Evolutionary conservation across 2,329 filamentous ascomycete species (phyloP), one percentile per base, ranked within the genome.

Genomic region (Ceratocystis diversiconidia): DNA sequence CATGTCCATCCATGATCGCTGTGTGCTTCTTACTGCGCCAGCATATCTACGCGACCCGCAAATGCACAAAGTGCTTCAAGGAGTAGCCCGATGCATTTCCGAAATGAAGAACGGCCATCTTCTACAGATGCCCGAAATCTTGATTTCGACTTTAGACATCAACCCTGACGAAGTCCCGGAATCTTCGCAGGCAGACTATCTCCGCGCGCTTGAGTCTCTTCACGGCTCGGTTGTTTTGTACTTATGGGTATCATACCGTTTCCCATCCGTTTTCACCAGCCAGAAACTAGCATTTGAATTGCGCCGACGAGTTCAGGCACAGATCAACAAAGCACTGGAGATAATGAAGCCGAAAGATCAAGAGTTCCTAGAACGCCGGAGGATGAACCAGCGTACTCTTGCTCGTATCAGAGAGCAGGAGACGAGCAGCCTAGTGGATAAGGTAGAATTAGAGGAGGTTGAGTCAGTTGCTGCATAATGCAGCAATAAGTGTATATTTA

Each of bases 241-340:
- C 73, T 80, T 95, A 1, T 99, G 94, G 94, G 79, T 99, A 17
- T 92, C 89, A 70, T 97, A 92, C 75, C 86, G 92, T 5, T 95
- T 92, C 74, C 80, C 85, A 2, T 89, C 89, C 61, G 80, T 95
- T 62, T 95, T 96, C 74, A 82, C 78, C 5, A 89, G 86, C 69
- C 84, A 92, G 70, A 78, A 79, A 0, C 79, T 96, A 55, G 91
- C 90, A 0, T 87, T 89, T 69, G 85, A 96, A 72, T 84, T 90
- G 61, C 95, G 96, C 72, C 75, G 76, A 5, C 73, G 95, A 62
- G 85, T 92, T 1, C 92, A 96, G 75, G 79, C 84, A 63, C 85
- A 83, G 72, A 92, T 97, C 71, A 74, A 77, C 36, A 66, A 73
- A 7, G 71, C 73, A 2, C 71, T 78, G 30, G 73, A 76, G 36